Evolutionary conservation across 2,329 filamentous ascomycete species (phyloP).

Genomic region (Cordyceps tenuipes): DNA sequence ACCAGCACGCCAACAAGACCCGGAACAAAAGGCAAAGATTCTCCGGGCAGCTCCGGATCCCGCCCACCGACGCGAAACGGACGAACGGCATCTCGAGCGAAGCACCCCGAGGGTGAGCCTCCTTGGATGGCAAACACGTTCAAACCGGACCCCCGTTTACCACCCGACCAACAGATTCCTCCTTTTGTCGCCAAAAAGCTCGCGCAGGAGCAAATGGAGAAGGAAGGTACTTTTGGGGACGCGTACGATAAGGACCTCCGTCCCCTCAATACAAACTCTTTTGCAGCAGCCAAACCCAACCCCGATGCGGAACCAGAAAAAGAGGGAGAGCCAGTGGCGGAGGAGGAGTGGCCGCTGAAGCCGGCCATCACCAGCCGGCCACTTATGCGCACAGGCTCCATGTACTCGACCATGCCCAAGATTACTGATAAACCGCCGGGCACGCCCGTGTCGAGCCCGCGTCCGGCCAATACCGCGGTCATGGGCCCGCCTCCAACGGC

Average conservation of each 20-base stretch:
- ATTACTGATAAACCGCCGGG: constrained; percentile 33
- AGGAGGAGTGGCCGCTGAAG: constrained; percentile 53
- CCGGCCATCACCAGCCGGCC: constrained; percentile 36
- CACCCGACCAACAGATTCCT: constrained; percentile 89
- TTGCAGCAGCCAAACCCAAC: constrained; percentile 35
- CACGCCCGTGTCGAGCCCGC: constrained; percentile 35
- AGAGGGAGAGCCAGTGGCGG: constrained; percentile 8
- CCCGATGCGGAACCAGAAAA: constrained; percentile 19
- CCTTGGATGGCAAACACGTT: constrained; percentile 95
- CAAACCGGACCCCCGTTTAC: constrained; percentile 87
- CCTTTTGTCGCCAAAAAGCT: constrained; percentile 87
- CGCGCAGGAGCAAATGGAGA: constrained; percentile 93
- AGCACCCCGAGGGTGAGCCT: constrained; percentile 84
- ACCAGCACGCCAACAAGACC: constrained; percentile 38
- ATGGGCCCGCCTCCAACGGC: constrained; percentile 14
- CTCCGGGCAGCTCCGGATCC: constrained; percentile 37
- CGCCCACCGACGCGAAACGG: constrained; percentile 57
- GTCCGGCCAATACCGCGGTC: constrained; percentile 31
- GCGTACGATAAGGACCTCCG: constrained; percentile 84
- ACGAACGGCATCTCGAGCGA: constrained; percentile 37
- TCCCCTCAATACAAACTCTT: constrained; percentile 62
- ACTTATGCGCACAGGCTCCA: constrained; percentile 35
- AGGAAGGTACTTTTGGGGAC: constrained; percentile 76
- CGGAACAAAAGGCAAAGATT: constrained; percentile 50
- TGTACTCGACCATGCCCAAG: constrained; percentile 57